Percentiles rank a stretch among this genome's conserved stretches.
Conservation (phyloP, 768 basidiomycete genomes). For the Amanita rubescens region DNA sequence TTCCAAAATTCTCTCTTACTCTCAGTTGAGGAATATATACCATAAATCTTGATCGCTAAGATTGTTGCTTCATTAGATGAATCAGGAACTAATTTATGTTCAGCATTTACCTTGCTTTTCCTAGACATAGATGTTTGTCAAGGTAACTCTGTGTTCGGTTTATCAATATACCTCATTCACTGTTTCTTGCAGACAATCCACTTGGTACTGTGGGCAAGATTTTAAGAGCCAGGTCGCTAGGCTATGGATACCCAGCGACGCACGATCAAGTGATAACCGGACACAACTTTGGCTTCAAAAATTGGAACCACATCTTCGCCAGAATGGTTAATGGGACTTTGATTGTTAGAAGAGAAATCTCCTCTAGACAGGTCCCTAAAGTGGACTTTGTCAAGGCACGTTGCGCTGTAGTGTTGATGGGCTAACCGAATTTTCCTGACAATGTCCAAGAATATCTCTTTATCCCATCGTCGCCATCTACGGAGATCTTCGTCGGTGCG, state of each 20-base stretch:
- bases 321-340: conserved; percentile 52
- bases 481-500: conserved; percentile 44
- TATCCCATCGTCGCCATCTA: conserved; percentile 36
- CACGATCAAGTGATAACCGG: conserved; percentile 44
- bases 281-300: conserved; percentile 62
- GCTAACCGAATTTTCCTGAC: conserved; percentile 63
- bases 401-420: background rate
- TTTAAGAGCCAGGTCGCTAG: background rate
- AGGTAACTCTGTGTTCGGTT: background rate
- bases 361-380: conserved; percentile 61
- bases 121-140: background rate
- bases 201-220: conserved; percentile 33
- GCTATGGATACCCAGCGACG: conserved; percentile 12
- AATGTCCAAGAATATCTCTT: conserved; percentile 41
- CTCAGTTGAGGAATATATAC: conserved; percentile 33
- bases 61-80: background rate
- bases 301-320: conserved; percentile 45
- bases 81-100: background rate
- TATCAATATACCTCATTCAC: conserved; percentile 17
- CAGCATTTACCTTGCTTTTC: conserved; percentile 22
- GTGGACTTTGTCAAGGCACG: background rate
- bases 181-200: conserved; percentile 38
- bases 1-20: conserved; percentile 31
- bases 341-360: conserved; percentile 62
- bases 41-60: conserved; percentile 29